Evolutionary conservation across 371 early-diverging fungal genomes (phyloP), one percentile per base, ranked within the genome.

Genomic region (Vairimorpha ceranae): DNA sequence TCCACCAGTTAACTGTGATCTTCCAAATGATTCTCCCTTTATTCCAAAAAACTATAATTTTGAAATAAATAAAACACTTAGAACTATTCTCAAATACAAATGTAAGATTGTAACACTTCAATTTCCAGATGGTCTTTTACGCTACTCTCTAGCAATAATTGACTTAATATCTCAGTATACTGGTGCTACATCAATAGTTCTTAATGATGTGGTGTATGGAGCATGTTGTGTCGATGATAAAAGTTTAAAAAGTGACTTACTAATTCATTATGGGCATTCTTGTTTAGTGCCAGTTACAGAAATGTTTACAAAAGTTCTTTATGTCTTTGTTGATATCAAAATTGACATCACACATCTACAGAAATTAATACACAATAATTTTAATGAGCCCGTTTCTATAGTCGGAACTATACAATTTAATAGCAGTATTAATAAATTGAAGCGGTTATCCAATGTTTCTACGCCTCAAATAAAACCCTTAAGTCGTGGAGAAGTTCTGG

Each of bases 181-280:
- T 71, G 88, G 89, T 77, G 85, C 87, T 17, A 92, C 91, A 2
- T 94, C 92, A 6, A 85, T 94, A 23, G 89, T 97, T 46, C 93
- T 98, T 90, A 93, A 93, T 21, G 97, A 99, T 85, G 99, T 99
- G 2, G 97, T 97, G 0, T 99, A 99, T 80, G 99, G 99, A 30
- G 99, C 97, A 15, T 99, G 99, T 82, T 99, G 99, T 83, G 87
- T 99, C 32, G 99, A 99, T 83, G 97, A 97, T 79, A 92, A 87
- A 77, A 92, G 93, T 0, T 85, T 95, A 2, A 92, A 89, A 0
- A 94, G 94, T 82, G 97, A 99, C 82, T 92, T 94, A 75, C 85
- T 99, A 82, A 88, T 99, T 17, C 99, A 99, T 82, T 99, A 95
- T 78, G 99, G 97, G 0, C 99, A 99, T 83, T 91, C 92, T 63